A percentile compares a stretch with the other conserved stretches of the same genome.
Evolutionary conservation across 176 grass and related monocot genomes (phyloP).

Genomic region (Poa annua): DNA sequence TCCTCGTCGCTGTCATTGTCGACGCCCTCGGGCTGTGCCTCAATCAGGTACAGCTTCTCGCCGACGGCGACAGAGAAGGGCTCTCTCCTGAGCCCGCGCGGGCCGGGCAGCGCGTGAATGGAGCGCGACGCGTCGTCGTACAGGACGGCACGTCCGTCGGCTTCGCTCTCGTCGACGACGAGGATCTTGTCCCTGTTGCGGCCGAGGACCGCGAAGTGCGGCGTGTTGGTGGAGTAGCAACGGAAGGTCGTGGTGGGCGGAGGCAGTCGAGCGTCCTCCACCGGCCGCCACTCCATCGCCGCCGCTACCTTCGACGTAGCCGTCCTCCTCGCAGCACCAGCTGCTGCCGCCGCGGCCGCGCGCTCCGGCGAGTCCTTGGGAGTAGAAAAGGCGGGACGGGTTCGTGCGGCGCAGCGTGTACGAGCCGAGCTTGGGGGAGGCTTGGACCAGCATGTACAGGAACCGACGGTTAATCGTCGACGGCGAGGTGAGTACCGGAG

Average conservation of each 20-base stretch:
- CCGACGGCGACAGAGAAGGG: neutral
- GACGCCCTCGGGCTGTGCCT: neutral
- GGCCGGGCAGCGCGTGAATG: neutral
- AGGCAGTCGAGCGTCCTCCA: neutral
- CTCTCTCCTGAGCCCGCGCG: neutral
- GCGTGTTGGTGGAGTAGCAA: neutral
- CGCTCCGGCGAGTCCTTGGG: neutral
- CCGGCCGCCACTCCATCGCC: too few species aligned
- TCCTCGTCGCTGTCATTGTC: neutral
- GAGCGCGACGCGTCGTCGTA: neutral
- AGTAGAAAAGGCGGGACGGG: neutral
- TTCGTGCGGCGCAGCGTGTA: neutral
- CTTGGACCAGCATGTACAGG: neutral
- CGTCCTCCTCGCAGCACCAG: neutral
- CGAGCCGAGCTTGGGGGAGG: neutral
- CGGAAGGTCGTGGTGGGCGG: neutral
- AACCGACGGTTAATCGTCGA: neutral
- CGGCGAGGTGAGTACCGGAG: neutral
- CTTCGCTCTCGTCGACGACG: neutral
- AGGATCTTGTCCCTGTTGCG: conserved; percentile 1
- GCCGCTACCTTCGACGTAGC: neutral
- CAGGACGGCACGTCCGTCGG: neutral
- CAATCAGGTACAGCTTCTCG: neutral
- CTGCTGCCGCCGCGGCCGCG: too few species aligned
- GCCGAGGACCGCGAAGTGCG: neutral